Evolutionary conservation across 2,329 filamentous ascomycete genomes (phyloP).

Genomic region (Thermoascus crustaceus): DNA sequence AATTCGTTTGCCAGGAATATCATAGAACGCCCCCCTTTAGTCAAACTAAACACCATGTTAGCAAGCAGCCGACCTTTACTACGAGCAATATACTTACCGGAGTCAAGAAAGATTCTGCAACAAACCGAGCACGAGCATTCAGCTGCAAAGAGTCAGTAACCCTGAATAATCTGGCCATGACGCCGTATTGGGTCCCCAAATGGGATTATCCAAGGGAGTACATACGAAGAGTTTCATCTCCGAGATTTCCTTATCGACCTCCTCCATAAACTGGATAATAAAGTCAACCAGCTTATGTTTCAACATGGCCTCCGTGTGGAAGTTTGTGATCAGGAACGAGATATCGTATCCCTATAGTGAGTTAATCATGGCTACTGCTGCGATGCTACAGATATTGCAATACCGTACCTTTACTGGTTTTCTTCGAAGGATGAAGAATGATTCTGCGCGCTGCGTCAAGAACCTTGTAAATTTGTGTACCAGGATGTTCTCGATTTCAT

Average conservation of each 20-base stretch:
- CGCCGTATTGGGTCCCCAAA: slow-evolving; percentile 3
- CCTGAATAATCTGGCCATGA: neutral
- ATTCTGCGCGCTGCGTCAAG: slow-evolving; percentile 89
- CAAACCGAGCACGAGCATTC: slow-evolving; percentile 93
- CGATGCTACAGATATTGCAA: neutral
- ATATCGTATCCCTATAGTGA: slow-evolving; percentile 83
- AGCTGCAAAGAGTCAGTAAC: slow-evolving; percentile 51
- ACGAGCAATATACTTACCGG: slow-evolving; percentile 51
- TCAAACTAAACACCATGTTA: slow-evolving; percentile 19
- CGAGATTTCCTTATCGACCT: slow-evolving; percentile 99
- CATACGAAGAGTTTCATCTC: slow-evolving; percentile 99
- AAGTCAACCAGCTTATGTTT: slow-evolving; percentile 99
- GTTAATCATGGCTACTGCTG: slow-evolving; percentile 8
- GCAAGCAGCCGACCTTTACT: neutral
- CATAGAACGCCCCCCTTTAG: slow-evolving; percentile 10
- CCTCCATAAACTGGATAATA: slow-evolving; percentile 99
- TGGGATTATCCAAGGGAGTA: slow-evolving; percentile 5
- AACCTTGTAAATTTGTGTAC: slow-evolving; percentile 98
- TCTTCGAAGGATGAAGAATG: slow-evolving; percentile 90
- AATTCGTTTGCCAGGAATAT: slow-evolving; percentile 1
- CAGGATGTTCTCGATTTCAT: slow-evolving; percentile 96
- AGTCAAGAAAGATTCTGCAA: slow-evolving; percentile 96
- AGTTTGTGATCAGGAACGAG: slow-evolving; percentile 96
- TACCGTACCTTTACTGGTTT: slow-evolving; percentile 77
- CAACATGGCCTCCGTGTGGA: slow-evolving; percentile 96